phyloP scores from a whole-genome alignment of 495 filamentous ascomycete species.

The Evansstolkia leycettana region DNA sequence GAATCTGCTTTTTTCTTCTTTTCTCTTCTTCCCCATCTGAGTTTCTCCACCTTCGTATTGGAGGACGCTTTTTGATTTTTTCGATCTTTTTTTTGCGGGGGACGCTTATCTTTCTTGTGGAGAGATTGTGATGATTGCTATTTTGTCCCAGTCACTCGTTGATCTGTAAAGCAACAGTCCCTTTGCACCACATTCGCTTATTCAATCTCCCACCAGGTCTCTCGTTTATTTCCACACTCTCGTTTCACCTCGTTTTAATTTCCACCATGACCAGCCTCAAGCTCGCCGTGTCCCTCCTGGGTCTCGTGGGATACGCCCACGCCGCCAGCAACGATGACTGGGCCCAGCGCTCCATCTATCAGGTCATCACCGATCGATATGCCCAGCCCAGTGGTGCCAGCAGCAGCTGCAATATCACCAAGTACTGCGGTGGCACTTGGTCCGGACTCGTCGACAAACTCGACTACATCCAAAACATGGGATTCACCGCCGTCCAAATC shows the following conservation, averaged over 20 bases:
- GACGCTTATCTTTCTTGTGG: no score
- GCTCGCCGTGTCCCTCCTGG: background rate
- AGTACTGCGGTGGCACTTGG: slow-evolving; percentile 71
- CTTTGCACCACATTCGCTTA: no score
- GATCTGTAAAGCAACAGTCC: background rate
- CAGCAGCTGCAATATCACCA: slow-evolving; percentile 27
- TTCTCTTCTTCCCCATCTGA: background rate
- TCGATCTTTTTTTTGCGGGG: no score
- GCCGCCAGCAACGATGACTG: background rate
- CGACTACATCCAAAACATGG: slow-evolving; percentile 57
- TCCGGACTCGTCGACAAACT: slow-evolving; percentile 51
- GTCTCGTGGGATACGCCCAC: background rate
- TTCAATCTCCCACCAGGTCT: no score
- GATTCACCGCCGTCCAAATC: slow-evolving; percentile 76
- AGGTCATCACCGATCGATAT: slow-evolving; percentile 66
- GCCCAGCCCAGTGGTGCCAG: slow-evolving; percentile 51
- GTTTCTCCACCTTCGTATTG: background rate
- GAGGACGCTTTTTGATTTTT: background rate
- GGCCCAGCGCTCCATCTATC: slow-evolving; percentile 47
- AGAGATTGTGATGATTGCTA: no score
- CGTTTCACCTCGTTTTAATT: background rate
- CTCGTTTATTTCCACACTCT: background rate
- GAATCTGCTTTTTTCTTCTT: background rate
- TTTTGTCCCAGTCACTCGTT: background rate
- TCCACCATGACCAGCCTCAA: background rate